Evolutionary conservation across 2,329 filamentous ascomycete species (phyloP), one percentile per base, ranked within the genome.

Genomic region (Aspergillus viridinutans): DNA sequence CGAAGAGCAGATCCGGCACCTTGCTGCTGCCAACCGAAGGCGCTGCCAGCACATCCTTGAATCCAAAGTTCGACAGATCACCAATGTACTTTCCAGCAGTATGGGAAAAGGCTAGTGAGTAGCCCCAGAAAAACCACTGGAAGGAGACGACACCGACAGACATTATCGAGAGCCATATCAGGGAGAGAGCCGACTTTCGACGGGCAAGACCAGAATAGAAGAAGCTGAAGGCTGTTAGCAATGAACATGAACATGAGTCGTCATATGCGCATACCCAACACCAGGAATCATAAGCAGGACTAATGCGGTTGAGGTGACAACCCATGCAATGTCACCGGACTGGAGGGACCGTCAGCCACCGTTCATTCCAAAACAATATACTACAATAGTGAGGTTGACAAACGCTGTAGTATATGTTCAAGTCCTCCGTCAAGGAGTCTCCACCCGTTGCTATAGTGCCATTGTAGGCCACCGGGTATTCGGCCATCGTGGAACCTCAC

Each of bases 71-170:
- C 62, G 84, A 76, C 26, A 96, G 79, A 66, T 92, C 82, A 57
- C 91, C 91, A 61, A 96, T 90, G 72, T 85, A 96, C 45, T 80
- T 83, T 49, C 87, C 86, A 26, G 89, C 88, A 2, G 83, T 81
- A 74, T 93, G 90, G 17, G 90, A 94, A 72, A 92, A 94, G 50
- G 89, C 85, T 10, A 94, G 77, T 4, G 89, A 92, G 72, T 90
- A 96, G 50, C 91, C 91, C 91, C 91, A 96, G 80, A 96, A 93
- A 80, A 95, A 96, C 91, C 92, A 96, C 71, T 96, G 90, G 76
- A 96, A 95, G 51, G 86, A 87, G 59, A 92, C 85, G 62, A 95
- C 85, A 10, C 85, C 89, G 3, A 88, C 84, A 17, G 90, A 87
- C 78, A 96, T 88, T 78, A 96, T 84, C 14, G 90, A 90, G 3